Conservation (phyloP, 2,329 filamentous ascomycete genomes). For the Ceratocystis huliohia region DNA sequence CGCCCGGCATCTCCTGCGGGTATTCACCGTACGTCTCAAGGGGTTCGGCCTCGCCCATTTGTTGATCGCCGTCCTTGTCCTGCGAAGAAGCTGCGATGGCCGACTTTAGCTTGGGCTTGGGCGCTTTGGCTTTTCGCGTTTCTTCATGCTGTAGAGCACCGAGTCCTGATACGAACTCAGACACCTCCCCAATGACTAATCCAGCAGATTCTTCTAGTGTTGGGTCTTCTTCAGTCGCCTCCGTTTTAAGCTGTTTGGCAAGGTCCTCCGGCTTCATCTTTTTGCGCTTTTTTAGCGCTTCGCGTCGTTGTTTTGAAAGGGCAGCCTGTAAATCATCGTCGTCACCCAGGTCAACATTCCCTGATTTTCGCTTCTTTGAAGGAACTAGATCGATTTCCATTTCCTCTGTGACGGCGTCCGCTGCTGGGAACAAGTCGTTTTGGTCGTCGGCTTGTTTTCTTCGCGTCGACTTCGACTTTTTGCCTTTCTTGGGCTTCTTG, state of each 20-base stretch:
- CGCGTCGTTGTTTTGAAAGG: slow-evolving; percentile 67
- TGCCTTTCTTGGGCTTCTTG: slow-evolving; percentile 89
- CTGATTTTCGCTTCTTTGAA: slow-evolving; percentile 49
- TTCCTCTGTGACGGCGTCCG: slow-evolving; percentile 23
- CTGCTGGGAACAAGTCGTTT: slow-evolving; percentile 42
- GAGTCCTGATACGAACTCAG: slow-evolving; percentile 82
- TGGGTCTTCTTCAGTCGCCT: slow-evolving; percentile 39
- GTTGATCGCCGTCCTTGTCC: slow-evolving; percentile 29
- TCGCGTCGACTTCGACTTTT: slow-evolving; percentile 65
- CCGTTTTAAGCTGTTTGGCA: slow-evolving; percentile 61
- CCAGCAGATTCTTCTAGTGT: slow-evolving; percentile 39
- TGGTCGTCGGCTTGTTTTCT: slow-evolving; percentile 55
- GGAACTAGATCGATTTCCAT: slow-evolving; percentile 63
- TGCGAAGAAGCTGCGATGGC: slow-evolving; percentile 33
- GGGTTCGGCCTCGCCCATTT: slow-evolving; percentile 25
- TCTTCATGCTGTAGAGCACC: slow-evolving; percentile 51
- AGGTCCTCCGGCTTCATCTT: slow-evolving; percentile 76
- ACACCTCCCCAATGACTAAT: slow-evolving; percentile 88
- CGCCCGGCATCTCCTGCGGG: slow-evolving; percentile 29
- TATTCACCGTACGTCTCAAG: slow-evolving; percentile 22
- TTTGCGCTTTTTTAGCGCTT: slow-evolving; percentile 84
- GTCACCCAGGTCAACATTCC: slow-evolving; percentile 63
- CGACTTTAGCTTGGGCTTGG: slow-evolving; percentile 27
- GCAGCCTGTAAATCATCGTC: slow-evolving; percentile 87
- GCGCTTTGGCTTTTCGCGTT: slow-evolving; percentile 40